A percentile compares a stretch with the other conserved stretches of the same genome.
Conservation (phyloP, 352 stramenopile species). For the Phytophthora cajani region DNA sequence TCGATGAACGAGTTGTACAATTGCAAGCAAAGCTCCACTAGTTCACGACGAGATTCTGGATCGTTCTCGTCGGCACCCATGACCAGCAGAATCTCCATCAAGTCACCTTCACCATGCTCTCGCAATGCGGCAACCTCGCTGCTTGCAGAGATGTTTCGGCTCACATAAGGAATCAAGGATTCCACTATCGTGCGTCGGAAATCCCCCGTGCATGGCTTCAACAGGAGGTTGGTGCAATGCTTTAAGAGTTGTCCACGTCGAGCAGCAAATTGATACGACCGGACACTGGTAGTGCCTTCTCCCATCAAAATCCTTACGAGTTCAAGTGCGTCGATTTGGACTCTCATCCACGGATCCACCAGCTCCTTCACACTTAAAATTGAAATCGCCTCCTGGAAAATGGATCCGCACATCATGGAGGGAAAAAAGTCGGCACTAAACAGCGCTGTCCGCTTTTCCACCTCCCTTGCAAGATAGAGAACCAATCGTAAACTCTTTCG, state of each 20-base stretch:
- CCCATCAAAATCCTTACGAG: conserved; percentile 8
- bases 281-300: not conserved
- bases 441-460: conserved; percentile 2
- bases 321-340: conserved; percentile 8
- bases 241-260: conserved; percentile 12
- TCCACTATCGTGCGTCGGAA: conserved; percentile 6
- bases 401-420: conserved; percentile 10
- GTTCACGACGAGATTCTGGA: not conserved
- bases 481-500: conserved; percentile 16
- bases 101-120: conserved; percentile 14
- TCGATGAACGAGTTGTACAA: conserved; percentile 25
- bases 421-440: conserved; percentile 16
- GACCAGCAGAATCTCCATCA: conserved; percentile 15
- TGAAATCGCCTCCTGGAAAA: conserved; percentile 18
- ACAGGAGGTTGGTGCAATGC: conserved; percentile 17
- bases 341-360: not conserved
- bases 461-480: not conserved
- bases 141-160: conserved; percentile 17
- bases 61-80: not conserved
- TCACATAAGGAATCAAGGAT: conserved; percentile 12
- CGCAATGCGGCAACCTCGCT: conserved; percentile 17
- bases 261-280: conserved; percentile 20
- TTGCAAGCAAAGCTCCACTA: conserved; percentile 2
- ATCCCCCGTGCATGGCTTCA: not conserved
- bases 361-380: conserved; percentile 10